phyloP scores from a whole-genome alignment of 78 protist species.

The Dictyostelium purpureum region DNA sequence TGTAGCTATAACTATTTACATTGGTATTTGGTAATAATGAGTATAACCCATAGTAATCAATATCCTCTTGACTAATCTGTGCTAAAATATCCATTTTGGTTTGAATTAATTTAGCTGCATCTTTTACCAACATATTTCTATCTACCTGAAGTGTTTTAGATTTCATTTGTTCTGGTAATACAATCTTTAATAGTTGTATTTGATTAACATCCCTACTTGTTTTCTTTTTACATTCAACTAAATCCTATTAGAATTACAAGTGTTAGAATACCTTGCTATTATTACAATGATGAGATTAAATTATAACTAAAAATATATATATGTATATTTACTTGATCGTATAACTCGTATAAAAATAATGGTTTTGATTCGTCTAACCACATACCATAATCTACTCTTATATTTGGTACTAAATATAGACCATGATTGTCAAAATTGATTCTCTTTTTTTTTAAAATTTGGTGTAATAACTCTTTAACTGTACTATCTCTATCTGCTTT shows the following conservation, averaged over 20 bases:
- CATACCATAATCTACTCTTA: slow-evolving; percentile 28
- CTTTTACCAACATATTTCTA: slow-evolving; percentile 12
- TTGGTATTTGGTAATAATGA: neutral
- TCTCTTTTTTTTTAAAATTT: neutral
- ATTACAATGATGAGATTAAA: too few species aligned
- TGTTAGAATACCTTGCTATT: too few species aligned
- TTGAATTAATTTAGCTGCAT: neutral
- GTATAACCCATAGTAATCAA: slow-evolving; percentile 16
- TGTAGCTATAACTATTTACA: neutral
- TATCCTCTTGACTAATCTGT: neutral
- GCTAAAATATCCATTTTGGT: slow-evolving; percentile 22
- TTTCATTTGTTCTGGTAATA: slow-evolving; percentile 50
- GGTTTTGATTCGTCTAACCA: slow-evolving; percentile 41
- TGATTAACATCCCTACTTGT: neutral
- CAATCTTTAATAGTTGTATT: neutral
- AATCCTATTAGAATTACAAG: neutral
- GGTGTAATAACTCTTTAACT: neutral
- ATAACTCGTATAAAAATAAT: slow-evolving; percentile 8
- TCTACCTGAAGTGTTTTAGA: slow-evolving; percentile 33
- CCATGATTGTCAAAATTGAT: neutral
- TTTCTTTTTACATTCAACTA: slow-evolving; percentile 1
- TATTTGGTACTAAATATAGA: slow-evolving; percentile 18
- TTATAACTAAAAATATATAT: too few species aligned
- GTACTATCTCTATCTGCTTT: neutral
- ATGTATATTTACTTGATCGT: slow-evolving; percentile 4